Percentiles rank a stretch among this genome's conserved stretches.
Evolutionary conservation across 2,329 filamentous ascomycete species (phyloP).

Genomic region (Elsinoe australis): DNA sequence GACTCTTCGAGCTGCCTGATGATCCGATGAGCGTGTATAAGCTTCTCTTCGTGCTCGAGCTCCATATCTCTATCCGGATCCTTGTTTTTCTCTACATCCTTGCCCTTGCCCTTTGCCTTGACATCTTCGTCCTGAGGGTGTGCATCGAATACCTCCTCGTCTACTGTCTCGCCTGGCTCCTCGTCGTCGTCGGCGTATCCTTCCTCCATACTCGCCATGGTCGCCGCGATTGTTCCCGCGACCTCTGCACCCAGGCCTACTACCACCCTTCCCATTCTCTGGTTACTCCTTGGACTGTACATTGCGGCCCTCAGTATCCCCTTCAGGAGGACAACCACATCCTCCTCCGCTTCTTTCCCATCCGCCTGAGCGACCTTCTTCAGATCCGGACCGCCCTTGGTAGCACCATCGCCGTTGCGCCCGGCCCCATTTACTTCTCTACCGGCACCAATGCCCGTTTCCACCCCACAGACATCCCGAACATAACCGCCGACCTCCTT

Average conservation of each 20-base stretch:
- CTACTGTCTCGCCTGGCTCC: too few relatives aligned
- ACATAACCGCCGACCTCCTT: conserved; percentile 43
- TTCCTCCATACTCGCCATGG: conserved; percentile 34
- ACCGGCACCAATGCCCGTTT: conserved; percentile 22
- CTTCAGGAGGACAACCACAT: conserved; percentile 39
- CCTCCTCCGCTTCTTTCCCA: conserved; percentile 31
- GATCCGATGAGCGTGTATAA: conserved; percentile 43
- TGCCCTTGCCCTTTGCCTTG: conserved; percentile 18
- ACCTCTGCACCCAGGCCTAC: conserved; percentile 31
- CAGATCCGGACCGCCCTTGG: conserved; percentile 40
- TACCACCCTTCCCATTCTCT: conserved; percentile 40
- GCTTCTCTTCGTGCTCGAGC: conserved; percentile 43
- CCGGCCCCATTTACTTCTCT: too few relatives aligned
- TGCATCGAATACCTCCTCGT: conserved; percentile 29
- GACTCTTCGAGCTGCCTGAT: conserved; percentile 38
- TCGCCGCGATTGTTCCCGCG: conserved; percentile 33
- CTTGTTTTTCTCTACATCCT: conserved; percentile 20
- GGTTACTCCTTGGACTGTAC: conserved; percentile 41
- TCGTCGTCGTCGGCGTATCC: conserved; percentile 22
- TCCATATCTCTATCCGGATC: conserved; percentile 35
- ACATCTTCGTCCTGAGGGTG: conserved; percentile 24
- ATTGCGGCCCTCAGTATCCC: conserved; percentile 42
- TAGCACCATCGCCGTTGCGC: conserved; percentile 1
- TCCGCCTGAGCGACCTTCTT: conserved; percentile 42
- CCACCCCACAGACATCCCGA: conserved; percentile 37